Percentiles rank a stretch among this genome's conserved stretches.
Evolutionary conservation across 2,329 filamentous ascomycete genomes (phyloP).

Genomic region (Arthrobotrys entomopaga): DNA sequence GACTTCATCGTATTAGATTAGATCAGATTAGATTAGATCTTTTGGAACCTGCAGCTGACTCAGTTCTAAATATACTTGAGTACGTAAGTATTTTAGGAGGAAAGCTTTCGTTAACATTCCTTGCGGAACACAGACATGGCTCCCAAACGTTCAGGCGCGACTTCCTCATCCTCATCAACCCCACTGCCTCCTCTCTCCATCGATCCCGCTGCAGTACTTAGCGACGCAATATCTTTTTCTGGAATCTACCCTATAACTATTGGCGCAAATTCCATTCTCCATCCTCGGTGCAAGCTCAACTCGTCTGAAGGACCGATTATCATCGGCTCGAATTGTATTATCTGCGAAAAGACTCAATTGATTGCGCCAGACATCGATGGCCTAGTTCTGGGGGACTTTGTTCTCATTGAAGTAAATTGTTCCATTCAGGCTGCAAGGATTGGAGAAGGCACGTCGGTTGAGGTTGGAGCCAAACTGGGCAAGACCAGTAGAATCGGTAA

Average conservation of each 20-base stretch:
- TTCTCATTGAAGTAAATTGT: constrained; percentile 71
- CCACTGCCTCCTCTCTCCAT: constrained; percentile 47
- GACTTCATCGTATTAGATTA: constrained; percentile 25
- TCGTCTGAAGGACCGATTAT: constrained; percentile 81
- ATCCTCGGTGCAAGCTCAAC: constrained; percentile 83
- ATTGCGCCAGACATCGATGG: constrained; percentile 64
- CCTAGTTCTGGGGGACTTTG: constrained; percentile 70
- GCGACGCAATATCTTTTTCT: constrained; percentile 71
- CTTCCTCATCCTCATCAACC: constrained; percentile 29
- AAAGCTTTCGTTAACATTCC: background rate
- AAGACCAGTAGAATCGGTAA: constrained; percentile 72
- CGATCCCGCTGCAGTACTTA: constrained; percentile 61
- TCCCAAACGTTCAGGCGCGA: constrained; percentile 31
- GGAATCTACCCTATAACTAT: constrained; percentile 83
- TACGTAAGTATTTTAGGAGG: too few species aligned
- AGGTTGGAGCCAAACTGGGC: constrained; percentile 71
- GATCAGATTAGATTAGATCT: constrained; percentile 10
- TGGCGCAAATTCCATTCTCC: constrained; percentile 80
- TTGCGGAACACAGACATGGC: constrained; percentile 25
- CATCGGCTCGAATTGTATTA: constrained; percentile 81
- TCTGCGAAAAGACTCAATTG: constrained; percentile 75
- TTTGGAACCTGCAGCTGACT: too few species aligned
- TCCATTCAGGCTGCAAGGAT: constrained; percentile 68
- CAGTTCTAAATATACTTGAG: too few species aligned
- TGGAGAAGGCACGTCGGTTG: constrained; percentile 70